Percentiles rank a stretch among this genome's conserved stretches.
Evolutionary conservation across 2,329 filamentous ascomycete genomes (phyloP).

Genomic region (Fusarium coicis): DNA sequence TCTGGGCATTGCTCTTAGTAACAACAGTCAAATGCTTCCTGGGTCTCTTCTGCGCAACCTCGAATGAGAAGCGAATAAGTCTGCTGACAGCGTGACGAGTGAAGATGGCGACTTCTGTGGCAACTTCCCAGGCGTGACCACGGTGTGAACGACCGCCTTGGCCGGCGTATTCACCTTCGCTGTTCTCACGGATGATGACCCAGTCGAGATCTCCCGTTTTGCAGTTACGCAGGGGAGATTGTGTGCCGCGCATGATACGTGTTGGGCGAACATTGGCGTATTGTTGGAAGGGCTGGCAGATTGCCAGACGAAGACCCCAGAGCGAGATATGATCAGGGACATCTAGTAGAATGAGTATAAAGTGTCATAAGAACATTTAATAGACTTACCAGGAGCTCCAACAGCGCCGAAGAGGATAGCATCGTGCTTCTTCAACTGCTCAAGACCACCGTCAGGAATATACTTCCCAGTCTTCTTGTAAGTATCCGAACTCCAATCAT

Average conservation of each 20-base stretch:
- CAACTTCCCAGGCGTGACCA: constrained; percentile 67
- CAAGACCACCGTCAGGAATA: constrained; percentile 51
- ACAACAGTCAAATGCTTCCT: constrained; percentile 70
- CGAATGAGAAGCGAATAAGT: constrained; percentile 72
- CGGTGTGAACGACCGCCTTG: constrained; percentile 71
- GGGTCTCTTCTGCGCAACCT: constrained; percentile 66
- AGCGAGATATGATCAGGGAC: constrained; percentile 75
- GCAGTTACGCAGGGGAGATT: constrained; percentile 65
- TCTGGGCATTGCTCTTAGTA: constrained; percentile 73
- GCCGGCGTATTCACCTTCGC: constrained; percentile 73
- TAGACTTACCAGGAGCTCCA: constrained; percentile 60
- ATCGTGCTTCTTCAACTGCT: constrained; percentile 55
- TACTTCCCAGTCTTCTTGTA: constrained; percentile 73
- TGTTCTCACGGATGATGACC: constrained; percentile 75
- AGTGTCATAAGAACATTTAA: constrained; percentile 56
- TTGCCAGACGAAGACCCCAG: constrained; percentile 72
- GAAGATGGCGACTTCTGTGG: constrained; percentile 72
- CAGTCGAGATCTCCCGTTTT: constrained; percentile 68
- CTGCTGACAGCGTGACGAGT: constrained; percentile 68
- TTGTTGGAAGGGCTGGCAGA: constrained; percentile 72
- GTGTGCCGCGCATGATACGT: constrained; percentile 67
- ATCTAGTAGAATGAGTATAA: constrained; percentile 46
- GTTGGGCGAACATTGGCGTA: constrained; percentile 75
- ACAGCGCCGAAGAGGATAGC: constrained; percentile 74
- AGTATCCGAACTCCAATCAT: constrained; percentile 74